A percentile compares a stretch with the other conserved stretches of the same genome.
phyloP scores from a whole-genome alignment of 192 early-diverging fungal genomes.

The Phlyctochytrium bullatum region DNA sequence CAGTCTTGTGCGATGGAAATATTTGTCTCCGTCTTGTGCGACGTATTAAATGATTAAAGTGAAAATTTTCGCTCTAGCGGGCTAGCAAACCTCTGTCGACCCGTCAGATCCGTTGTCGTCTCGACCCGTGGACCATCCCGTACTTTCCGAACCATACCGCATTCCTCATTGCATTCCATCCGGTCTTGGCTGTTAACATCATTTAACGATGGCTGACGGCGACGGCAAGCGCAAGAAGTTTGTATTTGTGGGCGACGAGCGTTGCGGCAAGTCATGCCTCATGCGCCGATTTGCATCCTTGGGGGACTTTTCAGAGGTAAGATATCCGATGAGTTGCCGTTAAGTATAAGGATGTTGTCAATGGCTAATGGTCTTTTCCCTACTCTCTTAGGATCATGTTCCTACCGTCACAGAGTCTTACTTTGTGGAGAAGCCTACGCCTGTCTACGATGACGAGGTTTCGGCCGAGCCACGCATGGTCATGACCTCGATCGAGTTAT shows the following conservation, averaged over 20 bases:
- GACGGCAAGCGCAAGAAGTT: conserved; percentile 2
- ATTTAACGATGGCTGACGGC: conserved; percentile 1
- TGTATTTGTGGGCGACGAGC: conserved; percentile 13
- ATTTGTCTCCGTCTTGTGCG: no score
- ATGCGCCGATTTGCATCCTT: neutral
- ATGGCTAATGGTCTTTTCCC: neutral
- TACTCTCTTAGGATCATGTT: neutral
- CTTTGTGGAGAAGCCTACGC: neutral
- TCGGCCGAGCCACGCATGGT: neutral
- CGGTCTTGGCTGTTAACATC: no score
- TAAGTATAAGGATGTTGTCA: neutral
- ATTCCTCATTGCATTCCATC: no score
- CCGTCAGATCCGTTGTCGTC: no score
- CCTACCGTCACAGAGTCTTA: neutral
- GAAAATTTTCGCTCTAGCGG: no score
- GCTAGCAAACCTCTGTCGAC: no score
- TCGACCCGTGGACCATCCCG: no score
- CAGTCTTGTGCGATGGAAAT: no score
- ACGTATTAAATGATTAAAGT: no score
- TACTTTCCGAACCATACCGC: no score
- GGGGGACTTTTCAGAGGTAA: neutral
- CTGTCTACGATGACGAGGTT: neutral
- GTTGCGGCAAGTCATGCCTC: conserved; percentile 5
- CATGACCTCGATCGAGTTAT: conserved; percentile 4
- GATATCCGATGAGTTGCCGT: no score